Evolutionary conservation across 768 basidiomycete species (phyloP).

Genomic region (Amyloporia xantha): DNA sequence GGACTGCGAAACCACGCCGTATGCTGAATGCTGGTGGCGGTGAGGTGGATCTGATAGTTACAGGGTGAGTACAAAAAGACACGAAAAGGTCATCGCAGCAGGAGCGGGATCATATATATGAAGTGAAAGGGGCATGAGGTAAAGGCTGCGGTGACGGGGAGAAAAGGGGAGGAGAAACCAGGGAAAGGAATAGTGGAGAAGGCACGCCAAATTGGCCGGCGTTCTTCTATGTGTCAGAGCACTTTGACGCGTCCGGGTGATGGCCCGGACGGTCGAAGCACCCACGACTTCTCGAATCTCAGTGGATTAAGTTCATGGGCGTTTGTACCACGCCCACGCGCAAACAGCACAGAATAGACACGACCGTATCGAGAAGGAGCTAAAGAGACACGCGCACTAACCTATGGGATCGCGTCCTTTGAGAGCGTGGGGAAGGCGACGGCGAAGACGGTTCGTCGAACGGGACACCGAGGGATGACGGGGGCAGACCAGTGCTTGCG

Average conservation of each 20-base stretch:
- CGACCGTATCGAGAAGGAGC: slow-evolving; percentile 7
- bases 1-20: slow-evolving; percentile 17
- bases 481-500: slow-evolving; percentile 6
- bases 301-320: slow-evolving; percentile 13
- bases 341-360: slow-evolving; percentile 5
- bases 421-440: slow-evolving; percentile 17
- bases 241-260: slow-evolving; percentile 4
- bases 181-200: slow-evolving; percentile 3
- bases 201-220: slow-evolving; percentile 1
- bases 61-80: slow-evolving; percentile 4
- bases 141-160: background rate
- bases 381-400: slow-evolving; percentile 13
- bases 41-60: slow-evolving; percentile 10
- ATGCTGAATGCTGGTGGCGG: slow-evolving; percentile 15
- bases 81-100: background rate
- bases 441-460: slow-evolving; percentile 16
- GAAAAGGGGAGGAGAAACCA: background rate
- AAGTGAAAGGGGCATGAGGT: slow-evolving; percentile 6
- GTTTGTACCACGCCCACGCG: background rate
- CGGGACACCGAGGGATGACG: slow-evolving; percentile 3
- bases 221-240: slow-evolving; percentile 3
- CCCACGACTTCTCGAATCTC: background rate
- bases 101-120: slow-evolving; percentile 7
- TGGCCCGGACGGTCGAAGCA: slow-evolving; percentile 1
- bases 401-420: slow-evolving; percentile 15